phyloP scores from a whole-genome alignment of 225 moss, liverwort and hornwort species.

The Sphagnum tenellum region DNA sequence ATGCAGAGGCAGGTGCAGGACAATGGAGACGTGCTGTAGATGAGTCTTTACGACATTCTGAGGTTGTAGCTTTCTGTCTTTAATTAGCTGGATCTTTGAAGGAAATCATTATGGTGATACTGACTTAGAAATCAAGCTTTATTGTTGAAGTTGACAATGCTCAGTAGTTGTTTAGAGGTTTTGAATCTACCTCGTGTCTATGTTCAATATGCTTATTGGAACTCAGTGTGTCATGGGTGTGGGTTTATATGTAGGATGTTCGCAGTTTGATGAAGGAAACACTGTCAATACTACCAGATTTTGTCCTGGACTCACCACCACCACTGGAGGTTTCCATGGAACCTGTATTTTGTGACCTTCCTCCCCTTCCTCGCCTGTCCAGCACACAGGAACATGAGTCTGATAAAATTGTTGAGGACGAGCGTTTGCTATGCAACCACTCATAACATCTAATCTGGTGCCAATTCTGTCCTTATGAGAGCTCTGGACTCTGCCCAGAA shows the following conservation, averaged over 20 bases:
- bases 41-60: slow-evolving; percentile 30
- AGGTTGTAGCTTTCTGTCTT: slow-evolving; percentile 5
- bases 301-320: slow-evolving; percentile 40
- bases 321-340: slow-evolving; percentile 7
- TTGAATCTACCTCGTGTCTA: not conserved
- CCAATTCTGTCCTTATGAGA: too few species aligned
- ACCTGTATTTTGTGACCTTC: slow-evolving; percentile 17
- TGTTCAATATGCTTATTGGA: not conserved
- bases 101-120: not conserved
- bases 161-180: slow-evolving; percentile 2
- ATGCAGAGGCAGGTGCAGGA: slow-evolving; percentile 43
- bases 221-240: too few species aligned
- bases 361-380: slow-evolving; percentile 19
- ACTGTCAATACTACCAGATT: slow-evolving; percentile 36
- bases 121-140: too few species aligned
- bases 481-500: too few species aligned
- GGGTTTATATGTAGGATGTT: slow-evolving; percentile 24
- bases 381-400: too few species aligned
- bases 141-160: not conserved
- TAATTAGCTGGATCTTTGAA: not conserved
- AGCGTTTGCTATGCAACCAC: too few species aligned
- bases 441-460: too few species aligned
- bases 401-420: too few species aligned
- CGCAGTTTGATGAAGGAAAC: slow-evolving; percentile 32
- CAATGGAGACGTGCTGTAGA: slow-evolving; percentile 55